phyloP scores from a whole-genome alignment of 2,329 filamentous ascomycete genomes.

The Aureobasidium pullulans region DNA sequence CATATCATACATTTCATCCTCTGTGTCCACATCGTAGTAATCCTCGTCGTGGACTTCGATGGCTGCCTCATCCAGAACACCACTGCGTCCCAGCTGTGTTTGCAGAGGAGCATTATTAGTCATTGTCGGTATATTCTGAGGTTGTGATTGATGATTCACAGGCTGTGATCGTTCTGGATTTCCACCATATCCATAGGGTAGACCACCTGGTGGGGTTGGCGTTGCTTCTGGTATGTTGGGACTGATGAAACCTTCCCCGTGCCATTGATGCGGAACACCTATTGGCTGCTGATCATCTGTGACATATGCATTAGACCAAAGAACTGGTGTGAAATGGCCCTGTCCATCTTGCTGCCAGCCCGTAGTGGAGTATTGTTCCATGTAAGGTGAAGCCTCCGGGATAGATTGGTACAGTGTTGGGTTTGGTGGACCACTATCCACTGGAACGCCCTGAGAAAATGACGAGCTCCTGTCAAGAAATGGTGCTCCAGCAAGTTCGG shows the following conservation, averaged over 20 bases:
- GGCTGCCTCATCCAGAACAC: constrained; percentile 30
- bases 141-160: background rate
- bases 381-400: background rate
- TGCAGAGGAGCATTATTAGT: background rate
- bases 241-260: background rate
- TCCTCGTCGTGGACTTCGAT: constrained; percentile 42
- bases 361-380: background rate
- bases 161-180: background rate
- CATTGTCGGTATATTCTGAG: background rate
- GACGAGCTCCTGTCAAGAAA: background rate
- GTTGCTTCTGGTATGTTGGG: background rate
- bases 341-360: constrained; percentile 1
- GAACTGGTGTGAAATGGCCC: constrained; percentile 2
- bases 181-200: background rate
- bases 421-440: constrained; percentile 2
- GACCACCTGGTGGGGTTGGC: background rate
- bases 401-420: background rate
- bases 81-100: constrained; percentile 19
- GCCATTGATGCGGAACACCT: constrained; percentile 9
- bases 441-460: background rate
- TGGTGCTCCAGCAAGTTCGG: background rate
- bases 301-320: constrained; percentile 10
- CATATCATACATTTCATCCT: constrained; percentile 40
- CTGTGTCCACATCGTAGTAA: constrained; percentile 42
- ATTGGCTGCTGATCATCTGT: background rate